Conservation (phyloP, 2,329 filamentous ascomycete species). For the Beauveria australis region DNA sequence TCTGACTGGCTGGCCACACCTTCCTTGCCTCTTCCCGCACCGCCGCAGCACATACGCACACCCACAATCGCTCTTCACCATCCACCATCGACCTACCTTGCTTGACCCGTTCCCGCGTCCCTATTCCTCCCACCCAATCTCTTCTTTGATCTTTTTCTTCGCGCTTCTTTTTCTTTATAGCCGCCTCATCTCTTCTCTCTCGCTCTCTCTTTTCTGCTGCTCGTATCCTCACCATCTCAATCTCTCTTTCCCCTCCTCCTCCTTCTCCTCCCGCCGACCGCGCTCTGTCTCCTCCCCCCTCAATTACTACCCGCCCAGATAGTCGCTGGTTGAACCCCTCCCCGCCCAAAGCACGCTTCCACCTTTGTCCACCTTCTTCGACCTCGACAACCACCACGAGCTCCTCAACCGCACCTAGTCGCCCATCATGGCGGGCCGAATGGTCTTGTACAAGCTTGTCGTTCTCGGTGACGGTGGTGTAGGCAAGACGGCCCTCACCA, state of each 20-base stretch:
- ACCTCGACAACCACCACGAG: not conserved
- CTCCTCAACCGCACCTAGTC: constrained; percentile 11
- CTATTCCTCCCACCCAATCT: not conserved
- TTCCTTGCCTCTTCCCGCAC: not conserved
- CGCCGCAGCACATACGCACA: not conserved
- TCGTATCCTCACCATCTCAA: not conserved
- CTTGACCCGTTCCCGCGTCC: not conserved
- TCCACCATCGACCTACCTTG: not conserved
- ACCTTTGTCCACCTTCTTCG: not conserved
- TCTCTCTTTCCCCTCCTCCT: not conserved
- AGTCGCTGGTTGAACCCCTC: constrained; percentile 3
- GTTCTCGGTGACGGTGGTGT: constrained; percentile 91
- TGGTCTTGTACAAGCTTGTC: constrained; percentile 94
- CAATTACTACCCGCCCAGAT: not conserved
- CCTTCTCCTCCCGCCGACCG: not conserved
- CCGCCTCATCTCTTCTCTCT: not conserved
- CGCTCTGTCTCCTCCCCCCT: not conserved
- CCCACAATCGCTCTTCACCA: not conserved
- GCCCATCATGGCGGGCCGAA: constrained; percentile 72
- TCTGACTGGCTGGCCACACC: not conserved
- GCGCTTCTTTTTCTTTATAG: constrained; percentile 1
- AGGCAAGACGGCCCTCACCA: constrained; percentile 87
- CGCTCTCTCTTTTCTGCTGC: not conserved
- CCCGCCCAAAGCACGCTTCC: not conserved
- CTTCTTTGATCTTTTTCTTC: not conserved